These are phyloP conservation scores for Penicillium brevicompactum DNA, from an alignment of 2,329 filamentous ascomycete genomes.

Conservation along the genomic window DNA sequence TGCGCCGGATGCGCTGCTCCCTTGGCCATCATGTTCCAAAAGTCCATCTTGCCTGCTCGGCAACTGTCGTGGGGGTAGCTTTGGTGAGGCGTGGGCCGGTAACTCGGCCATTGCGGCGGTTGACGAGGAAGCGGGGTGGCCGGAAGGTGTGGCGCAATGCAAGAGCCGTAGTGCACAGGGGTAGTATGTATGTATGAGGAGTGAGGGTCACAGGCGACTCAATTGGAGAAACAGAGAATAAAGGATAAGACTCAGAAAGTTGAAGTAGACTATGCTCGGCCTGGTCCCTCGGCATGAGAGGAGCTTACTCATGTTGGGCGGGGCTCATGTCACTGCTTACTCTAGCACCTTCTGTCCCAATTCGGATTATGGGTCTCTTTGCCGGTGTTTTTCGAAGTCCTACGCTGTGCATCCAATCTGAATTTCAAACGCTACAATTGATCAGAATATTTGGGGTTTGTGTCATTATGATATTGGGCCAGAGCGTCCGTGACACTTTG, in stretches of 20 bases:
- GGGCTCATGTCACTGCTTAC: constrained; percentile 24
- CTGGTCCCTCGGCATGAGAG: constrained; percentile 22
- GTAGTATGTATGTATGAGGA: background rate
- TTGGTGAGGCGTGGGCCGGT: constrained; percentile 57
- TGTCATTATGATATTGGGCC: too few relatives aligned
- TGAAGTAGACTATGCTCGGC: constrained; percentile 10
- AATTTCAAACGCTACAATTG: background rate
- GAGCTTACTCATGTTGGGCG: constrained; percentile 22
- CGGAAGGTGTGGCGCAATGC: constrained; percentile 1
- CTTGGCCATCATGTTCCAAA: constrained; percentile 22
- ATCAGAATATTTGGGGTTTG: too few relatives aligned
- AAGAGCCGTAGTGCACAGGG: background rate
- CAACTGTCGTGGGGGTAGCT: constrained; percentile 45
- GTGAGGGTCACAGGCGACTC: background rate
- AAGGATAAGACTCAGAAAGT: constrained; percentile 5
- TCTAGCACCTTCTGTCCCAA: constrained; percentile 22
- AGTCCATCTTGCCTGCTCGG: constrained; percentile 16
- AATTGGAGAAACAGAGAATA: constrained; percentile 14
- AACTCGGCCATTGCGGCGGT: constrained; percentile 53
- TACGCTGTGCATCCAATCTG: too few relatives aligned
- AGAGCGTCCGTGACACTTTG: too few relatives aligned
- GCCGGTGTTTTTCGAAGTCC: background rate
- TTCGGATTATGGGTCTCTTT: background rate
- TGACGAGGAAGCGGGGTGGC: constrained; percentile 14
- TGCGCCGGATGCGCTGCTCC: constrained; percentile 28